Evolutionary conservation across 1,284 basidiomycete species (phyloP).

Genomic region (Puccinia polysora): DNA sequence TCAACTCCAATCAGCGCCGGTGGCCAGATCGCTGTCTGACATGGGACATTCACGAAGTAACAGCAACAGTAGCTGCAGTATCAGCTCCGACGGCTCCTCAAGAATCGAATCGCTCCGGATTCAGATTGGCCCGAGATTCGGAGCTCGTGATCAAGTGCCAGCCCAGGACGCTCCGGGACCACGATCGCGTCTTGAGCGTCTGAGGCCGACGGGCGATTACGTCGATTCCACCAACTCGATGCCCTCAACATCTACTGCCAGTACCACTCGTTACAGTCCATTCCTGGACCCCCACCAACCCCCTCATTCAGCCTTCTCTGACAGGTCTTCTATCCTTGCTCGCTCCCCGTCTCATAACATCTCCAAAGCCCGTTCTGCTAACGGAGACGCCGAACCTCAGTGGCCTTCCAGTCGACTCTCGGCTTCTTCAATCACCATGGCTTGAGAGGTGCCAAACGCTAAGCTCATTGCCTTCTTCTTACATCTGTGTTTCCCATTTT

Average conservation of each 20-base stretch:
- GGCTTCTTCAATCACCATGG: not conserved
- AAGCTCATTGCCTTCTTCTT: no score
- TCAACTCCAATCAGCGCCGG: not conserved
- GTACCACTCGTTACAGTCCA: slow-evolving; percentile 22
- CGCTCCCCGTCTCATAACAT: slow-evolving; percentile 33
- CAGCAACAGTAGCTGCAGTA: slow-evolving; percentile 12
- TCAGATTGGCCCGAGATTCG: slow-evolving; percentile 15
- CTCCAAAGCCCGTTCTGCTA: slow-evolving; percentile 22
- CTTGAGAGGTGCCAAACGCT: no score
- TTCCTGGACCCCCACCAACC: slow-evolving; percentile 22
- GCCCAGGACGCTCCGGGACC: slow-evolving; percentile 23
- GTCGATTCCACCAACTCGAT: slow-evolving; percentile 4
- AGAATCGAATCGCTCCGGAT: slow-evolving; percentile 9
- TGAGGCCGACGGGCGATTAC: slow-evolving; percentile 22
- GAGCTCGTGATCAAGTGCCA: slow-evolving; percentile 27
- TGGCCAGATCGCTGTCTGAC: not conserved
- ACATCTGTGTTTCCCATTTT: no score
- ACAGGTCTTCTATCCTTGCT: slow-evolving; percentile 4
- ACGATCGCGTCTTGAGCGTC: slow-evolving; percentile 21
- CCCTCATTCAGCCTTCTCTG: slow-evolving; percentile 25
- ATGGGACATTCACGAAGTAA: not conserved
- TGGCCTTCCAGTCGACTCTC: slow-evolving; percentile 8
- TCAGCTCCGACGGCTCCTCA: slow-evolving; percentile 3
- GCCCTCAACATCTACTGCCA: slow-evolving; percentile 16
- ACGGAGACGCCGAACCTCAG: slow-evolving; percentile 2